Conservation (phyloP, 2,329 filamentous ascomycete genomes). For the Aureobasidium sp. region DNA sequence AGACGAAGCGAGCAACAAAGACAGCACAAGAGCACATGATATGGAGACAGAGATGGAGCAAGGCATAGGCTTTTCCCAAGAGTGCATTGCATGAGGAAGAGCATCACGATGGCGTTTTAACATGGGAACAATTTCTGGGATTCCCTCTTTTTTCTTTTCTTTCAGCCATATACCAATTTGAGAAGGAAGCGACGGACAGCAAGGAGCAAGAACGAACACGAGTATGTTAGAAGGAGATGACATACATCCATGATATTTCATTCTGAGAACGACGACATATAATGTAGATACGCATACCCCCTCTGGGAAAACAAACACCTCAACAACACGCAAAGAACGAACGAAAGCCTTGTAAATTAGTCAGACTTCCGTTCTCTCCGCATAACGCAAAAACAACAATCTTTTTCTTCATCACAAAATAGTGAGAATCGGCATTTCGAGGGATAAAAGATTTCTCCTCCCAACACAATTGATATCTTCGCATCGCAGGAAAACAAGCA, state of each 20-base stretch:
- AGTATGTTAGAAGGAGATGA: background rate
- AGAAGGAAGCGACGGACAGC: background rate
- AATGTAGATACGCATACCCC: background rate
- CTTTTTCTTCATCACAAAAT: background rate
- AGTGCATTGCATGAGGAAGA: background rate
- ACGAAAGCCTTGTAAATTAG: background rate
- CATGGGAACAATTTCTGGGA: background rate
- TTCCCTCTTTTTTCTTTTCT: background rate
- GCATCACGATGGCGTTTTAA: background rate
- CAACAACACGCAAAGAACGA: background rate
- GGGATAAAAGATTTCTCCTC: background rate
- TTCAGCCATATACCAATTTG: background rate
- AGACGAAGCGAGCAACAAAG: too few species aligned
- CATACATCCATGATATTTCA: too few species aligned
- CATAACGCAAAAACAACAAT: background rate
- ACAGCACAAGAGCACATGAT: too few species aligned
- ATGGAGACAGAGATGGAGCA: too few species aligned
- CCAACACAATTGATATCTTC: slow-evolving; percentile 5
- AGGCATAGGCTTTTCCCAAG: too few species aligned
- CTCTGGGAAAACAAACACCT: background rate
- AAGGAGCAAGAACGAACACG: background rate
- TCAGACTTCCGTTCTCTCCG: background rate
- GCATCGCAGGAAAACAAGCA: background rate
- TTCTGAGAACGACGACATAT: too few species aligned
- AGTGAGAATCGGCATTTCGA: background rate